A percentile compares a stretch with the other conserved stretches of the same genome.
Conservation (phyloP, 805 yeast species). For the Vanderwaltozyma yarrowii region DNA sequence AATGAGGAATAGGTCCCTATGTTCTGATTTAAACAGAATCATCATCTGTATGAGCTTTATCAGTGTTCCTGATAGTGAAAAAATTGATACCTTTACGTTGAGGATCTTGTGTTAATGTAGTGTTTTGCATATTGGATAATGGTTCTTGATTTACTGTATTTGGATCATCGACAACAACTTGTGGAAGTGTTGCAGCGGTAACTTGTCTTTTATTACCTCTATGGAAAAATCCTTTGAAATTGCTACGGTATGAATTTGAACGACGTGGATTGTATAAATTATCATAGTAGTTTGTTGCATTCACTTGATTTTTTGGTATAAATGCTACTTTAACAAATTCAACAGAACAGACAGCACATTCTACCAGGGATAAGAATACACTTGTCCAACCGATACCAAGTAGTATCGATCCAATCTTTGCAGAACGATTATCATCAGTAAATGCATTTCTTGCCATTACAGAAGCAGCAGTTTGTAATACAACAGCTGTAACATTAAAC, state of each 20-base stretch:
- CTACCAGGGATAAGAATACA: conserved; percentile 31
- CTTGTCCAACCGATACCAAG: conserved; percentile 67
- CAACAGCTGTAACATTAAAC: conserved; percentile 51
- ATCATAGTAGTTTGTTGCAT: neutral
- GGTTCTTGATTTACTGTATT: too few species aligned
- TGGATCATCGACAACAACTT: too few species aligned
- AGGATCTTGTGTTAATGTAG: conserved; percentile 12
- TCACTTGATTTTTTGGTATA: neutral
- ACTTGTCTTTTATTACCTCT: too few species aligned
- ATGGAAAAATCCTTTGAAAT: too few species aligned
- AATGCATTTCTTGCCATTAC: conserved; percentile 72
- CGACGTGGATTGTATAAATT: neutral
- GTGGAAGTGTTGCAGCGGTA: too few species aligned
- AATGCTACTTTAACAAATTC: too few species aligned
- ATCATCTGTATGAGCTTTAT: conserved; percentile 26
- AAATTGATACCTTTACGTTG: conserved; percentile 53
- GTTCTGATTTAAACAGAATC: conserved; percentile 12
- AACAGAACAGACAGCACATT: neutral
- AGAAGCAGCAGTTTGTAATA: conserved; percentile 63
- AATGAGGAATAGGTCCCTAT: too few species aligned
- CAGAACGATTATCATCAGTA: conserved; percentile 33
- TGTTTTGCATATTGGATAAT: neutral
- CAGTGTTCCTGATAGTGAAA: conserved; percentile 54
- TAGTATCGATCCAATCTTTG: conserved; percentile 46
- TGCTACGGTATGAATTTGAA: too few species aligned